phyloP scores from a whole-genome alignment of 169 alveolate genomes.

The Besnoitia besnoiti region DNA sequence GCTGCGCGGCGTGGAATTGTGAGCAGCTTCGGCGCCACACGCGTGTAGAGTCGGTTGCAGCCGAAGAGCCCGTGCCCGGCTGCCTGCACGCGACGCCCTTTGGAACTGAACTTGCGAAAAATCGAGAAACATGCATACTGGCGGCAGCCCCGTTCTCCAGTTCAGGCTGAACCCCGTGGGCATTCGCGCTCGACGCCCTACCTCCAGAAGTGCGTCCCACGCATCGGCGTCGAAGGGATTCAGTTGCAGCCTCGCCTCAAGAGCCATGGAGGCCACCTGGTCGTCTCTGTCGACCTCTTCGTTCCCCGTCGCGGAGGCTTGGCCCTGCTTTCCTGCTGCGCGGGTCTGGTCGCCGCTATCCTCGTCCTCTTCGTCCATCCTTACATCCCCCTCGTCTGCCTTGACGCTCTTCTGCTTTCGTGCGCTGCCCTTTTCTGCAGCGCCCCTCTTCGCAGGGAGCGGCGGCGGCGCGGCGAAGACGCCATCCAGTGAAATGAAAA shows the following conservation, averaged over 20 bases:
- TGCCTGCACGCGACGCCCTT: no score
- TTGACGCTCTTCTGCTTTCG: not conserved
- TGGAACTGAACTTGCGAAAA: no score
- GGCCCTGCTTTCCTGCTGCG: not conserved
- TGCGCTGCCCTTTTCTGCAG: not conserved
- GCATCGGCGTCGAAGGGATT: constrained; percentile 43
- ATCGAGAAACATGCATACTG: no score
- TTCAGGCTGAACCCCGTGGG: no score
- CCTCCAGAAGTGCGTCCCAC: constrained; percentile 49
- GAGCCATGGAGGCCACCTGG: not conserved
- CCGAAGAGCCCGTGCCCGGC: no score
- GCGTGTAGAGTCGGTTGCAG: no score
- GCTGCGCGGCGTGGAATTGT: no score
- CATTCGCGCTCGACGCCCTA: no score
- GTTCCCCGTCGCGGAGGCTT: no score
- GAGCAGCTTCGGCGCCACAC: no score
- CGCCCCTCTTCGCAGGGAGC: not conserved
- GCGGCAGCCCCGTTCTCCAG: no score
- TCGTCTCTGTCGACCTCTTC: not conserved
- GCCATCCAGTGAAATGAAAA: constrained; percentile 22
- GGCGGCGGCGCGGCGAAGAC: not conserved
- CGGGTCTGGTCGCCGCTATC: not conserved
- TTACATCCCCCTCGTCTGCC: not conserved
- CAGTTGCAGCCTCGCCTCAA: constrained; percentile 23
- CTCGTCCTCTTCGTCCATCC: not conserved